These are phyloP conservation scores for Coemansia sp. DNA, from an alignment of 192 early-diverging fungal species.

Conservation along the genomic window DNA sequence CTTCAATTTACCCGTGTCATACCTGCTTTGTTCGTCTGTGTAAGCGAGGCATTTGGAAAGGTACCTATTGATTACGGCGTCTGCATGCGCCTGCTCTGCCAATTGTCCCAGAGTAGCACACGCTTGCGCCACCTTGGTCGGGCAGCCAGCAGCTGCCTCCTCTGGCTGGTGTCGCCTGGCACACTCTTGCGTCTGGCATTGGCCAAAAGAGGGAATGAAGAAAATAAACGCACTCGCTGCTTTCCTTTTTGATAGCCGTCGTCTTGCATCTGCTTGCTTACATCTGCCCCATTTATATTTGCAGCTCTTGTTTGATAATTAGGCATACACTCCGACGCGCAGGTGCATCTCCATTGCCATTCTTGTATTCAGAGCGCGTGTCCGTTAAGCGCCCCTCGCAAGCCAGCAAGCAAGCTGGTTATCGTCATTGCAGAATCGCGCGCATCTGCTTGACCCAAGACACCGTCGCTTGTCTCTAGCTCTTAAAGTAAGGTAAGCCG, in stretches of 20 bases:
- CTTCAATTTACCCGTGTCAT: background rate
- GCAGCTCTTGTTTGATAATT: background rate
- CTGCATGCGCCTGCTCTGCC: background rate
- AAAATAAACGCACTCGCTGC: background rate
- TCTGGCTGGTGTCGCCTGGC: too few relatives aligned
- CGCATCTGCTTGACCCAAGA: background rate
- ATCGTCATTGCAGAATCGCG: background rate
- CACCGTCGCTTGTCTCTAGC: too few relatives aligned
- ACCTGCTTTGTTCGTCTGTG: background rate
- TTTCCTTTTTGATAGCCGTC: background rate
- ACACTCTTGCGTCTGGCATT: background rate
- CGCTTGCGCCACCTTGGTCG: background rate
- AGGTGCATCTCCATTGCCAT: background rate
- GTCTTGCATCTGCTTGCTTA: background rate
- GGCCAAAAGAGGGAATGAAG: background rate
- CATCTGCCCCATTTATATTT: background rate
- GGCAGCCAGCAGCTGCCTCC: background rate
- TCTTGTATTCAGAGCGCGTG: background rate
- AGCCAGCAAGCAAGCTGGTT: background rate
- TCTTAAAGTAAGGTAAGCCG: background rate
- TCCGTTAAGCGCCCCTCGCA: background rate
- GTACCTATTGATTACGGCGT: slow-evolving; percentile 1
- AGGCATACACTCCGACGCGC: background rate
- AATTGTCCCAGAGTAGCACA: background rate
- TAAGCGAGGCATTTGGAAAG: background rate